These are phyloP conservation scores for Rubroboletus pulcherrimus DNA, from an alignment of 768 basidiomycete genomes.

Conservation along the genomic window DNA sequence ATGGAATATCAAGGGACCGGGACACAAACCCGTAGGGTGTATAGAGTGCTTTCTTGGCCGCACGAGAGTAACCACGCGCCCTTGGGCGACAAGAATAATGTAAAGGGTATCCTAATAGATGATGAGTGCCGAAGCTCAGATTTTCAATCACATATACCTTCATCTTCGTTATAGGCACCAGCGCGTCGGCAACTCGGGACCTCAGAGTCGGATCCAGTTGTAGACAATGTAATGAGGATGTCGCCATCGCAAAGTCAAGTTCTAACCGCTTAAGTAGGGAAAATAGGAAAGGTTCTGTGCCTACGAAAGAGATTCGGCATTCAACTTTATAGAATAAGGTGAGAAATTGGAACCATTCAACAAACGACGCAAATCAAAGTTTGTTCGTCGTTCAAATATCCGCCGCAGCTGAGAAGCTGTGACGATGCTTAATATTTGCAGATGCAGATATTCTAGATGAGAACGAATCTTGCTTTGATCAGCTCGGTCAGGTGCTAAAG, in stretches of 20 bases:
- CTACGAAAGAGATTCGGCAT: slow-evolving; percentile 36
- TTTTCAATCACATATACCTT: slow-evolving; percentile 47
- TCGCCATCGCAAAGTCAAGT: slow-evolving; percentile 76
- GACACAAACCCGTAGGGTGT: slow-evolving; percentile 76
- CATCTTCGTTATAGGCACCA: slow-evolving; percentile 79
- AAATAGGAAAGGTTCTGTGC: slow-evolving; percentile 77
- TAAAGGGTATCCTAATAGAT: slow-evolving; percentile 78
- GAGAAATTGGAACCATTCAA: slow-evolving; percentile 49
- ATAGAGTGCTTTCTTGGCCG: slow-evolving; percentile 92
- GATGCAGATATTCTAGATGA: slow-evolving; percentile 92
- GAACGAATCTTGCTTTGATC: slow-evolving; percentile 78
- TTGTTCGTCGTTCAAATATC: slow-evolving; percentile 85
- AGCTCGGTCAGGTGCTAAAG: slow-evolving; percentile 29
- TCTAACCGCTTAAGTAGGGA: slow-evolving; percentile 70
- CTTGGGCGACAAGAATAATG: slow-evolving; percentile 76
- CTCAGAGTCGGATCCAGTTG: slow-evolving; percentile 67
- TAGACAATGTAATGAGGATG: slow-evolving; percentile 77
- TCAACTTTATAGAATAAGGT: background rate
- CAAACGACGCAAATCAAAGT: slow-evolving; percentile 83
- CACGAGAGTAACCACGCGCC: slow-evolving; percentile 79
- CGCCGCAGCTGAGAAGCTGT: slow-evolving; percentile 78
- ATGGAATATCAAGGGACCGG: background rate
- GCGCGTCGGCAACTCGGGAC: slow-evolving; percentile 69
- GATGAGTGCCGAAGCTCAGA: background rate
- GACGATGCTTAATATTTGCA: slow-evolving; percentile 89